Base-by-base conservation (phyloP, 768 basidiomycete genomes). In the Chalciporus chontae region DNA sequence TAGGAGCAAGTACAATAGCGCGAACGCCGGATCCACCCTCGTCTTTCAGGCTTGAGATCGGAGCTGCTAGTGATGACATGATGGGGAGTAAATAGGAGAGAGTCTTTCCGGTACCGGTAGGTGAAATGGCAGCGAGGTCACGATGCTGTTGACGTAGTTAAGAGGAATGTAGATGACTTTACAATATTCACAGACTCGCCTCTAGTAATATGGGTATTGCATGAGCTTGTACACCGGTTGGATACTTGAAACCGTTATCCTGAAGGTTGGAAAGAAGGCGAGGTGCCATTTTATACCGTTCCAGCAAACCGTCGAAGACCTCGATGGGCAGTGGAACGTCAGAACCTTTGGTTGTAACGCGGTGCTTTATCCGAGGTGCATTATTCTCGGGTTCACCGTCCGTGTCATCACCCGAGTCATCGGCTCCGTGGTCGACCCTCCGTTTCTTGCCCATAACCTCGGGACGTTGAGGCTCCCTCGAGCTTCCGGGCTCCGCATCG, bases 31-130 rank as follows among this genome's bases (percentile, higher is more conserved):
- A 67, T 15, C 80, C 81, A 27, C 65, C 55, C 15, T 76, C 69
- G 23, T 56, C 54, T 47, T 77, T 75, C 32, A 72, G 63, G 48
- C 73, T 77, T 26, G 81, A 71, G 8, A 75, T 64, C 6, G 90
- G 90, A 4, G 74, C 66, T 13, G 69, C 70, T 6, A 92, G 69
- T 15, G 73, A 67, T 10, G 81, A 72, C 51, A 98, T 78, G 19
- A 92, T 75, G 0, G 96, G 94, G 14, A 96, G 70, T 13, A 96
- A 75, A 68, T 97, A 99, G 0, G 94, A 81, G 6, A 97, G 75
- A 0, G 96, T 99, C 73, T 99, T 99, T 52, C 96, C 96, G 9
- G 91, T 94, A 43, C 96, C 96, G 5, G 96, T 99, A 0, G 96
- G 96, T 0, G 96, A 96, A 17, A 98, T 88, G 24, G 94, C 95